These are phyloP conservation scores for Penicillium angulare DNA, from an alignment of 495 filamentous ascomycete species.

Conservation along the genomic window DNA sequence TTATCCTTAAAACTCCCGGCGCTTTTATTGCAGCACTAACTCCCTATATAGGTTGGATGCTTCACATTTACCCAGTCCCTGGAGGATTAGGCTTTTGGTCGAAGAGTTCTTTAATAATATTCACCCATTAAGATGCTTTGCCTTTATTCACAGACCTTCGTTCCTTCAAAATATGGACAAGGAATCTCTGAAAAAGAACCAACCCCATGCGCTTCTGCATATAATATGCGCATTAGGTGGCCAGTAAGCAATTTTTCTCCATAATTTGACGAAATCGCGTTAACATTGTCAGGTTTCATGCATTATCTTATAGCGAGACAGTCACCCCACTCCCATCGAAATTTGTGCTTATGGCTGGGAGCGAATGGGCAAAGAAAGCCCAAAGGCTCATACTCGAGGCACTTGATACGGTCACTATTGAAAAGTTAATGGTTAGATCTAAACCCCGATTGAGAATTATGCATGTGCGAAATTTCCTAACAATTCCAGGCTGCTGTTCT, in stretches of 20 bases:
- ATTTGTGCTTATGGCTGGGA: conserved; percentile 20
- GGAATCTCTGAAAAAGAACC: conserved; percentile 4
- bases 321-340: conserved; percentile 8
- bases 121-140: conserved; percentile 37
- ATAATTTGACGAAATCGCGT: no score
- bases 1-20: no score
- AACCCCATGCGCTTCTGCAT: conserved; percentile 28
- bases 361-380: conserved; percentile 30
- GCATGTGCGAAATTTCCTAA: neutral
- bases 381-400: conserved; percentile 28
- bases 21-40: neutral
- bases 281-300: conserved; percentile 30
- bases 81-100: conserved; percentile 24
- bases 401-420: conserved; percentile 33
- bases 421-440: conserved; percentile 29
- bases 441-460: neutral
- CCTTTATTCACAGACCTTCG: conserved; percentile 35
- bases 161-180: conserved; percentile 32
- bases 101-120: conserved; percentile 38
- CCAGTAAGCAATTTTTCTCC: conserved; percentile 24
- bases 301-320: conserved; percentile 23
- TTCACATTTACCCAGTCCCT: conserved; percentile 17
- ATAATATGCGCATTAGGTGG: conserved; percentile 36
- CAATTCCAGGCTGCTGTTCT: conserved; percentile 24
- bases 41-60: conserved; percentile 16